phyloP scores from a whole-genome alignment of 2,329 filamentous ascomycete species.

The Hawksworthiomyces lignivorus region DNA sequence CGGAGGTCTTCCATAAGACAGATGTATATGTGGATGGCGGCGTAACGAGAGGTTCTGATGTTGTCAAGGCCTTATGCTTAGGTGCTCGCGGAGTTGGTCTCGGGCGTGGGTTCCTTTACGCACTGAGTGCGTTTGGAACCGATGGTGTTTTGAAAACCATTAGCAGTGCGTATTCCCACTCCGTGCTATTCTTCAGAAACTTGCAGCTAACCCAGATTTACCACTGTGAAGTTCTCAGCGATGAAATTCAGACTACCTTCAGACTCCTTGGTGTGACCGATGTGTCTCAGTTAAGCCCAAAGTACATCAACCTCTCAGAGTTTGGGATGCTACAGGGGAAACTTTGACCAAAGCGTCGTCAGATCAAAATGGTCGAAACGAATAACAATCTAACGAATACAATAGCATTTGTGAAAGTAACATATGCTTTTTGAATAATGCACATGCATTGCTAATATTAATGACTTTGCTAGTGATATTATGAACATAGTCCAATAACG shows the following conservation, averaged over 20 bases:
- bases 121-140: conserved; percentile 30
- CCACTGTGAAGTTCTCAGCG: conserved; percentile 7
- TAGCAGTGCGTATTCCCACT: conserved; percentile 10
- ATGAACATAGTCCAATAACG: no score
- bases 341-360: no score
- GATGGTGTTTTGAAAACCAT: conserved; percentile 31
- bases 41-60: conserved; percentile 36
- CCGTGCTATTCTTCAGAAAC: conserved; percentile 7
- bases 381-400: no score
- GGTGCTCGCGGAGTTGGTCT: conserved; percentile 39
- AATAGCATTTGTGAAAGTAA: no score
- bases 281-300: conserved; percentile 3
- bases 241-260: conserved; percentile 12
- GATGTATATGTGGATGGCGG: conserved; percentile 43
- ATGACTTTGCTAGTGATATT: no score
- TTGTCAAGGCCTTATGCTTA: conserved; percentile 38
- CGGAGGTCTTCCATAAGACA: conserved; percentile 32
- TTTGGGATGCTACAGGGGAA: neutral
- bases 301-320: conserved; percentile 3
- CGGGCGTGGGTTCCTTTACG: conserved; percentile 47
- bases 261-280: conserved; percentile 8
- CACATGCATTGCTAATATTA: no score
- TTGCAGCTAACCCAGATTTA: neutral
- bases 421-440: no score
- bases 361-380: no score